Percentiles rank a stretch among this genome's conserved stretches.
phyloP scores from a whole-genome alignment of 2,329 filamentous ascomycete genomes.

The Fusarium heterosporum region DNA sequence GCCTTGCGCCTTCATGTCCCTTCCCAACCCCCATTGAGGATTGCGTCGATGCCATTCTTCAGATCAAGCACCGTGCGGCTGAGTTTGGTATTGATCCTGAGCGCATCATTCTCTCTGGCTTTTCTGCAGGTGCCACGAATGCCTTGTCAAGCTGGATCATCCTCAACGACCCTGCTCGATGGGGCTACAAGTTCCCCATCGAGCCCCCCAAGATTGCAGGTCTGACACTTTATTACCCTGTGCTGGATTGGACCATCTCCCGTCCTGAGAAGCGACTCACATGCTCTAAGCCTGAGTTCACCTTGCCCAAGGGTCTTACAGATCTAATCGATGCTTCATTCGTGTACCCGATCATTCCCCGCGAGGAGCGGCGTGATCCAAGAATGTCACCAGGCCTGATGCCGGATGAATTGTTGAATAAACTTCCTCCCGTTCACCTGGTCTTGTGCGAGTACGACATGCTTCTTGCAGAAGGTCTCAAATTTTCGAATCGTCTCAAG shows the following conservation, averaged over 20 bases:
- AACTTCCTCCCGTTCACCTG: constrained; percentile 66
- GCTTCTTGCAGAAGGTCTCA: constrained; percentile 69
- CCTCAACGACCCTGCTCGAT: constrained; percentile 57
- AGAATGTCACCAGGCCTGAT: constrained; percentile 70
- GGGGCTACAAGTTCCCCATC: constrained; percentile 54
- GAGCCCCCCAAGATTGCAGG: constrained; percentile 62
- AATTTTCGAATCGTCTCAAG: constrained; percentile 69
- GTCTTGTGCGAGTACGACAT: constrained; percentile 75
- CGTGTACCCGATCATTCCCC: constrained; percentile 63
- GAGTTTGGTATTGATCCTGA: constrained; percentile 69
- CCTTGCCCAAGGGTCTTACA: constrained; percentile 67
- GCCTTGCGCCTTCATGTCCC: constrained; percentile 73
- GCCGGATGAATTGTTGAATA: constrained; percentile 62
- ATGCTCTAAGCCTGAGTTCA: constrained; percentile 66
- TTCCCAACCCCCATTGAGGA: constrained; percentile 75
- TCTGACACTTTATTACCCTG: constrained; percentile 70
- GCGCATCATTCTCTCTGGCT: constrained; percentile 70
- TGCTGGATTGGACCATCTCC: constrained; percentile 69
- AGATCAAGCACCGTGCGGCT: constrained; percentile 66
- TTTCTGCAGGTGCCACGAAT: constrained; percentile 71
- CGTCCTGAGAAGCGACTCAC: constrained; percentile 67
- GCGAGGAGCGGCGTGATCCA: constrained; percentile 61
- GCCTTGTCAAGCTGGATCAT: constrained; percentile 62
- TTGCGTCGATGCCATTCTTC: constrained; percentile 72
- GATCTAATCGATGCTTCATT: constrained; percentile 73